These are phyloP conservation scores for Paxillus rubicundulus DNA, from an alignment of 768 basidiomycete species.

Conservation along the genomic window DNA sequence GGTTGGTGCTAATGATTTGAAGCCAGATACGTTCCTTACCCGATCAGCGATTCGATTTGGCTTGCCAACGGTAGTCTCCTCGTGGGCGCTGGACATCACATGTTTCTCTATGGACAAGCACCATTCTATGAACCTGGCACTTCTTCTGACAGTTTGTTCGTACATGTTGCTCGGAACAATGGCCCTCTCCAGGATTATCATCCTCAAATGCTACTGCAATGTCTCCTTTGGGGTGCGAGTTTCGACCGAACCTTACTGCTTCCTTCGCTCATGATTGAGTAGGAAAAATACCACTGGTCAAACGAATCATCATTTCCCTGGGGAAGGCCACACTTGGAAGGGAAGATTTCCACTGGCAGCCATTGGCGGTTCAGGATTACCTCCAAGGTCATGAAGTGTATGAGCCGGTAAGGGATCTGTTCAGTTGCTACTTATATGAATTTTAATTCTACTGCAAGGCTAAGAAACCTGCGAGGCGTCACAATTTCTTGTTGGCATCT, in stretches of 20 bases:
- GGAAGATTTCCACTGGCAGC: slow-evolving; percentile 38
- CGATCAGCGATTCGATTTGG: slow-evolving; percentile 92
- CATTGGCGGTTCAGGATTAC: slow-evolving; percentile 52
- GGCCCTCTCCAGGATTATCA: slow-evolving; percentile 90
- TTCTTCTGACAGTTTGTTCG: slow-evolving; percentile 60
- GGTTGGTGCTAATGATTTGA: slow-evolving; percentile 1
- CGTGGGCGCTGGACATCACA: slow-evolving; percentile 78
- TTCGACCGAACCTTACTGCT: not conserved
- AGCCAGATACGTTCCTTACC: slow-evolving; percentile 66
- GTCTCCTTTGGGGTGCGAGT: slow-evolving; percentile 82
- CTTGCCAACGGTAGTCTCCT: slow-evolving; percentile 78
- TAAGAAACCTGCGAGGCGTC: slow-evolving; percentile 33
- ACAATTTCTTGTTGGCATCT: slow-evolving; percentile 54
- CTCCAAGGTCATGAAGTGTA: slow-evolving; percentile 17
- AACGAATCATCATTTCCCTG: slow-evolving; percentile 73
- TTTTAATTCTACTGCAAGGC: slow-evolving; percentile 8
- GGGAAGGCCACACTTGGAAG: slow-evolving; percentile 32
- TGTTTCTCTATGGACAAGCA: slow-evolving; percentile 72
- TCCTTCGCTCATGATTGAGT: slow-evolving; percentile 7
- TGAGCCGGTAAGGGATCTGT: slow-evolving; percentile 18
- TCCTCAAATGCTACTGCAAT: slow-evolving; percentile 90
- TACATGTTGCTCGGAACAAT: slow-evolving; percentile 77
- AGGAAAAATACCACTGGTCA: slow-evolving; percentile 87
- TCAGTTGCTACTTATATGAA: not conserved
- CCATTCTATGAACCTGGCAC: slow-evolving; percentile 17